phyloP scores from a whole-genome alignment of 1,139 yeast genomes.

The Meyerozyma athensensis region DNA sequence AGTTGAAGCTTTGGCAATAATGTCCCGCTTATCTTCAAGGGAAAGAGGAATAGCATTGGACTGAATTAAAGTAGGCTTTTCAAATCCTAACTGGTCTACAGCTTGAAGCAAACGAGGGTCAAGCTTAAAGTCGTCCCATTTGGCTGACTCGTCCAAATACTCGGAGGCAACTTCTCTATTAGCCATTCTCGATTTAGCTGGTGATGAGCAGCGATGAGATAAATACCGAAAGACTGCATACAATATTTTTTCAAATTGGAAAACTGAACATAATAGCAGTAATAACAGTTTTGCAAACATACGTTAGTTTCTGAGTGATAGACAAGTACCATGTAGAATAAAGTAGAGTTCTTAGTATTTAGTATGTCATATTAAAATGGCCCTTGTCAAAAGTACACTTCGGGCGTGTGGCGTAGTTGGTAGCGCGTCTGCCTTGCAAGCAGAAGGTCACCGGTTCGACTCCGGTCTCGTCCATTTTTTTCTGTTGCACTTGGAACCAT shows the following conservation, averaged over 20 bases:
- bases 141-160: constrained; percentile 63
- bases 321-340: too few species aligned
- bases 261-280: too few species aligned
- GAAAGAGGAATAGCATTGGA: constrained; percentile 91
- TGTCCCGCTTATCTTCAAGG: constrained; percentile 77
- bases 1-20: constrained; percentile 83
- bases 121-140: constrained; percentile 66
- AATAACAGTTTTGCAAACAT: too few species aligned
- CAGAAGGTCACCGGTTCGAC: constrained; percentile 64
- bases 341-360: too few species aligned
- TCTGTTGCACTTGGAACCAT: too few species aligned
- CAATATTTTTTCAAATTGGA: not conserved
- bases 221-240: not conserved
- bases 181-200: constrained; percentile 7
- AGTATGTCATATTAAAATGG: not conserved
- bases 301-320: too few species aligned
- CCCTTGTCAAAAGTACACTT: not conserved
- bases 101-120: constrained; percentile 86
- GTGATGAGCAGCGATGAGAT: constrained; percentile 3
- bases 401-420: constrained; percentile 73
- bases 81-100: constrained; percentile 73
- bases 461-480: constrained; percentile 57
- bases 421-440: constrained; percentile 70
- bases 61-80: constrained; percentile 85
- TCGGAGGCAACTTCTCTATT: constrained; percentile 42